Evolutionary conservation across 495 filamentous ascomycete species (phyloP), one percentile per base, ranked within the genome.

Genomic region (Aspergillus cavernicola): DNA sequence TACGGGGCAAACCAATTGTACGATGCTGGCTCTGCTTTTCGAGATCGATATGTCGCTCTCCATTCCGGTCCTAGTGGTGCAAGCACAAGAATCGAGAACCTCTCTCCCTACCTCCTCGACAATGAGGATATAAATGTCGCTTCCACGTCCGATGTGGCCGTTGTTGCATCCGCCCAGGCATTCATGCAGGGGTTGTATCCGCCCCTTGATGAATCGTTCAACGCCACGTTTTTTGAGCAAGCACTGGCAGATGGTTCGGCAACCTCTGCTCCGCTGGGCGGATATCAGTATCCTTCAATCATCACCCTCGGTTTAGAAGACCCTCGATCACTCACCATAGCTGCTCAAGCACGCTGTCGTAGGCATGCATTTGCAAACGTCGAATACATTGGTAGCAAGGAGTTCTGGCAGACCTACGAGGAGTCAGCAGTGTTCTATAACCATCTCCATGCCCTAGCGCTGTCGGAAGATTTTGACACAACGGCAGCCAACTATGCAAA

Each of bases 121-220:
- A 65, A 73, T 20, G 66, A 73, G 9, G 68, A 83, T 37, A 53
- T 83, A 18, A 61, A 70, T 18, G 65, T 81, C 32, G 44, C 70
- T n/a, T 64, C 77, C 0, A 68, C 69, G 7, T 70, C 78, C 31
- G 67, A 81, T 49, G 70, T 79, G 39, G 74, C 74, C 48, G 70
- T 76, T 13, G 64, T 76, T 42, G 81, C 73, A 16, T 87, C 86
- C 4, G 87, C 86, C 1, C 76, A 85, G 58, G 86, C 83, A 6
- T 95, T 92, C 62, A 75, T 92, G 61, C 87, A 92, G 70, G 89
- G 85, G 8, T 72, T 95, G 8, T 95, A 95, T 62, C 89, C 89
- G 13, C 87, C 90, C 3, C 73, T 80, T 18, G 59, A 66, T 16
- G 63, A 70, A 15, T 57, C 64, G 11, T 66, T 64, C 40, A 67